Percentiles rank a stretch among this genome's conserved stretches.
Evolutionary conservation across 2,329 filamentous ascomycete genomes (phyloP).

Genomic region (Venturia nashicola): DNA sequence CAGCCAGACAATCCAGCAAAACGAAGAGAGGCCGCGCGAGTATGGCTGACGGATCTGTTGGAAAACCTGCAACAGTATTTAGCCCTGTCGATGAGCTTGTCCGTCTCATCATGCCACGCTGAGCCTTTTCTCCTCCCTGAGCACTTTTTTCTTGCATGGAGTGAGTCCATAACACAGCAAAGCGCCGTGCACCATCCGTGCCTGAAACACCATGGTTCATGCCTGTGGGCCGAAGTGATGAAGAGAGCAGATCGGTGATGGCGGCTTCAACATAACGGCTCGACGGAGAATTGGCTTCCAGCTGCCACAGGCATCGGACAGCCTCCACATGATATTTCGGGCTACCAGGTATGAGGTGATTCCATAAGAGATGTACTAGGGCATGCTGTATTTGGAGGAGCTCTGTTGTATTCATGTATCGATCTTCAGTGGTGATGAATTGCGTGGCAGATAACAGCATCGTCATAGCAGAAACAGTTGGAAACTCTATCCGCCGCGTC

Average conservation of each 20-base stretch:
- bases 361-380: constrained; percentile 65
- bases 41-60: constrained; percentile 20
- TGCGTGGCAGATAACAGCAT: constrained; percentile 23
- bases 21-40: constrained; percentile 73
- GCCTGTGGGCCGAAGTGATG: not conserved
- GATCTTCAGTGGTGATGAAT: constrained; percentile 15
- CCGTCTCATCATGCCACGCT: not conserved
- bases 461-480: constrained; percentile 13
- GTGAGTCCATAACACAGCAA: constrained; percentile 74
- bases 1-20: constrained; percentile 63
- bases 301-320: constrained; percentile 71
- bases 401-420: constrained; percentile 27
- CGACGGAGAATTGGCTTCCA: constrained; percentile 59
- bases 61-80: not conserved
- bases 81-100: constrained; percentile 15
- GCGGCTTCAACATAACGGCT: constrained; percentile 71
- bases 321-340: constrained; percentile 94
- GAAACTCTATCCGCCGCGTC: constrained; percentile 1
- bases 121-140: not conserved
- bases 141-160: constrained; percentile 32
- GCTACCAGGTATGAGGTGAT: constrained; percentile 64
- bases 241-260: constrained; percentile 52
- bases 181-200: constrained; percentile 52
- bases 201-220: not conserved
- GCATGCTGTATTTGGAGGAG: constrained; percentile 52